phyloP scores from a whole-genome alignment of 2,329 filamentous ascomycete species.

The Fusarium verrucosum region DNA sequence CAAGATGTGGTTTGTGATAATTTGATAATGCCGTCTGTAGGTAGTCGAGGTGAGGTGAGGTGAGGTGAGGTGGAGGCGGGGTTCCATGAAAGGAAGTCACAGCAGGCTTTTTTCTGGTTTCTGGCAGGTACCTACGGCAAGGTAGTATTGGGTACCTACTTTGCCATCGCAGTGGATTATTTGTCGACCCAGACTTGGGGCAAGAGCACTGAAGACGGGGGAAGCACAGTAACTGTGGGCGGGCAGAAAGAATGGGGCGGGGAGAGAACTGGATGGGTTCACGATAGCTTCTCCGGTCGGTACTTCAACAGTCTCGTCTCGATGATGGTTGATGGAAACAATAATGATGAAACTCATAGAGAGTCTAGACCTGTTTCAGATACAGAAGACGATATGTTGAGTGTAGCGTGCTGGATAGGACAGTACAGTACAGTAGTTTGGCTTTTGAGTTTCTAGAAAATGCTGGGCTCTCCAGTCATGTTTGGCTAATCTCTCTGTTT shows the following conservation, averaged over 20 bases:
- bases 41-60: no score
- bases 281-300: constrained; percentile 23
- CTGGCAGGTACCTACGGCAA: constrained; percentile 10
- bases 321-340: background rate
- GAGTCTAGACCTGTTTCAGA: constrained; percentile 3
- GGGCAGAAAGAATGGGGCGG: constrained; percentile 6
- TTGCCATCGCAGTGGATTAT: constrained; percentile 29
- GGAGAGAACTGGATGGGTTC: constrained; percentile 10
- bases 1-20: constrained; percentile 22
- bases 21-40: constrained; percentile 29
- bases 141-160: constrained; percentile 24
- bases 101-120: constrained; percentile 15
- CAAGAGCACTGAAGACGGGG: constrained; percentile 6
- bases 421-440: constrained; percentile 5
- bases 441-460: constrained; percentile 23
- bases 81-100: constrained; percentile 18
- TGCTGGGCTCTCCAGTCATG: constrained; percentile 15
- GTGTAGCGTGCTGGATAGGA: constrained; percentile 23
- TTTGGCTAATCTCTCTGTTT: constrained; percentile 22
- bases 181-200: constrained; percentile 20
- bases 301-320: background rate
- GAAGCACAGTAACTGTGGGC: constrained; percentile 4
- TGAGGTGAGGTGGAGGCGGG: constrained; percentile 26
- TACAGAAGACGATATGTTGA: constrained; percentile 16
- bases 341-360: constrained; percentile 8